These are phyloP conservation scores for Eucalyptus marginata DNA, from an alignment of 345 rosid genomes.

Conservation along the genomic window DNA sequence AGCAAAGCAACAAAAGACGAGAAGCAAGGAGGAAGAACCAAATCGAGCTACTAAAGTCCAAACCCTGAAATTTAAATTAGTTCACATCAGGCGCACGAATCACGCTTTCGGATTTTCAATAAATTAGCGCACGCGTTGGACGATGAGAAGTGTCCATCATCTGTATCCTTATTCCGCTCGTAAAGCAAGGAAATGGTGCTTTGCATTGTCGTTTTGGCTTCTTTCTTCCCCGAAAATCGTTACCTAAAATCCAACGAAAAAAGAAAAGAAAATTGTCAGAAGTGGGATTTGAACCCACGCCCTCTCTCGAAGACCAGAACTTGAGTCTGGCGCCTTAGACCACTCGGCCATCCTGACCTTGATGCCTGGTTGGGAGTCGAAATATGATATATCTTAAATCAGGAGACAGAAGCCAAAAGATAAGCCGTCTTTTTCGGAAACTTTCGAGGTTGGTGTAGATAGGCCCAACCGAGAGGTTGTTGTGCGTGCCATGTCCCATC, in stretches of 20 bases:
- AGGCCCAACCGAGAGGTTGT: not conserved
- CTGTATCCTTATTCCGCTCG: not conserved
- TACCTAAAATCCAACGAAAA: not conserved
- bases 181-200: not conserved
- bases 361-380: too few relatives aligned
- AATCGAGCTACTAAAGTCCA: not conserved
- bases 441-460: not conserved
- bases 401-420: not conserved
- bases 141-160: not conserved
- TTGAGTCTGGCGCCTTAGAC: slow-evolving; percentile 47
- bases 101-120: not conserved
- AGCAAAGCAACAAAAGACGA: not conserved
- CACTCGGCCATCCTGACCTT: slow-evolving; percentile 35
- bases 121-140: not conserved
- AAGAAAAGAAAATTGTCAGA: slow-evolving; percentile 9
- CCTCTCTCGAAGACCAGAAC: slow-evolving; percentile 41
- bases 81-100: not conserved
- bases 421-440: too few relatives aligned
- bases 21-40: not conserved
- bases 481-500: not conserved
- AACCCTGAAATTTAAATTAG: not conserved
- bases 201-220: not conserved
- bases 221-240: not conserved
- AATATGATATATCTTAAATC: too few relatives aligned
- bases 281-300: slow-evolving; percentile 64